Percentiles rank a stretch among this genome's conserved stretches.
These are phyloP conservation scores for Talaromyces atroroseus DNA, from an alignment of 2,329 filamentous ascomycete genomes.

Conservation along the genomic window DNA sequence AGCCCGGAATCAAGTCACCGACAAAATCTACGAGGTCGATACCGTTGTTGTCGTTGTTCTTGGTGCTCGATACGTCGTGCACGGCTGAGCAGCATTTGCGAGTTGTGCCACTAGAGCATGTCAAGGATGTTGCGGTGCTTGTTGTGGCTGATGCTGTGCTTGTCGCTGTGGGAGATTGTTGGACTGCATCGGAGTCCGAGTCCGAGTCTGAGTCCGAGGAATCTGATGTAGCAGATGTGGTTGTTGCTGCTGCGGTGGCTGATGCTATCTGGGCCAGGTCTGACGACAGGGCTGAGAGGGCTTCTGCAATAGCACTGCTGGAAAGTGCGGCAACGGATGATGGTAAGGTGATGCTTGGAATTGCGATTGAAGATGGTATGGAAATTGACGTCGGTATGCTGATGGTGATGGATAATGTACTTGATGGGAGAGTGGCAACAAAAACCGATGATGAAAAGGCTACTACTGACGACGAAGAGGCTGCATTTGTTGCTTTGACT, in stretches of 20 bases:
- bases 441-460: background rate
- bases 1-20: background rate
- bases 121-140: background rate
- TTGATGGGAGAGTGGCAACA: slow-evolving; percentile 4
- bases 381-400: background rate
- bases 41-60: background rate
- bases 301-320: background rate
- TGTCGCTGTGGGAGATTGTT: background rate
- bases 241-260: background rate
- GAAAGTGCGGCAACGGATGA: background rate
- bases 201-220: background rate
- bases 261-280: background rate
- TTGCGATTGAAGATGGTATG: background rate
- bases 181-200: background rate
- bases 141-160: background rate
- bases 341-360: background rate
- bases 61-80: background rate
- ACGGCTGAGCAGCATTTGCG: slow-evolving; percentile 11
- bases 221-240: background rate
- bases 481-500: background rate
- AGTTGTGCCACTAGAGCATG: background rate
- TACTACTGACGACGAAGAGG: background rate
- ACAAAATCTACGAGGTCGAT: background rate
- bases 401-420: slow-evolving; percentile 2
- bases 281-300: background rate